Percentiles rank a stretch among this genome's conserved stretches.
phyloP scores from a whole-genome alignment of 257 asterid genomes.

The Nicotiana attenuata region DNA sequence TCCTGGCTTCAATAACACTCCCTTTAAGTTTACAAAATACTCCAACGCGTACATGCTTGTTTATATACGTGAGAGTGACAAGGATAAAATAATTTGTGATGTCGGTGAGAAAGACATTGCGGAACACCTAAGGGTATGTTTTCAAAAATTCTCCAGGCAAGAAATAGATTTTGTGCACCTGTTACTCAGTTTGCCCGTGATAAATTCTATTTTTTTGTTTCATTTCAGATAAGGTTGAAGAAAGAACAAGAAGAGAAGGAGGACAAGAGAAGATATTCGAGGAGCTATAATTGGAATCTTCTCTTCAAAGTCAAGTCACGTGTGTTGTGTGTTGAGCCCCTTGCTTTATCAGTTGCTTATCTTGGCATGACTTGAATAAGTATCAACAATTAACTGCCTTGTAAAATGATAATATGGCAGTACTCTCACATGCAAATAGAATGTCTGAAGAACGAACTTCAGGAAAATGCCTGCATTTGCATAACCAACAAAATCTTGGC shows the following conservation, averaged over 20 bases:
- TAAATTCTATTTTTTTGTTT: not conserved
- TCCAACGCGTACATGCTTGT: constrained; percentile 99
- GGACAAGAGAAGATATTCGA: constrained; percentile 88
- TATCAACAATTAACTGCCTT: too few species aligned
- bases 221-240: constrained; percentile 79
- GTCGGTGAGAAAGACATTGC: constrained; percentile 99
- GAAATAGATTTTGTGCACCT: not conserved
- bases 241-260: constrained; percentile 98
- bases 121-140: constrained; percentile 85
- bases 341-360: too few species aligned
- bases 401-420: too few species aligned
- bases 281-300: too few species aligned
- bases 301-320: too few species aligned
- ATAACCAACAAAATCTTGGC: too few species aligned
- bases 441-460: too few species aligned
- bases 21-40: constrained; percentile 91
- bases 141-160: not conserved
- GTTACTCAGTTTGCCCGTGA: not conserved
- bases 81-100: constrained; percentile 91
- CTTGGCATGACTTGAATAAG: too few species aligned
- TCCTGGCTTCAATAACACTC: constrained; percentile 95
- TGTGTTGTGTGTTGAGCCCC: too few species aligned
- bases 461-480: too few species aligned
- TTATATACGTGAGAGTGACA: constrained; percentile 92
- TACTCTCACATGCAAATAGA: too few species aligned